phyloP scores from a whole-genome alignment of 768 basidiomycete species.

The Lactifluus hygrophoroides region DNA sequence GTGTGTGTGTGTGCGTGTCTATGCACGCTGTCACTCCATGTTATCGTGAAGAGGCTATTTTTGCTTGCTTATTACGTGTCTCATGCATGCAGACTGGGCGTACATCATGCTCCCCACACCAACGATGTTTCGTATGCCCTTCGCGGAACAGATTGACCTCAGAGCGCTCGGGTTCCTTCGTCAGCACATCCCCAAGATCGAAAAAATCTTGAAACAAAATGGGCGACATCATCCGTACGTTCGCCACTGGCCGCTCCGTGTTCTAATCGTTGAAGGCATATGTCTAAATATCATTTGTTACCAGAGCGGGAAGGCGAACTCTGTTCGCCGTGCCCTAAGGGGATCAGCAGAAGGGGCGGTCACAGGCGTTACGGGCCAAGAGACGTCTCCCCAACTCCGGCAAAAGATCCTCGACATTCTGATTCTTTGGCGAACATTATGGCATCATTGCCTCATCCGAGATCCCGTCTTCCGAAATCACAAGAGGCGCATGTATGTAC shows the following conservation, averaged over 20 bases:
- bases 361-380: background rate
- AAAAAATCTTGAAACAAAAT: background rate
- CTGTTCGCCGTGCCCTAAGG: background rate
- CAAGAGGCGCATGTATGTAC: background rate
- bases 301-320: background rate
- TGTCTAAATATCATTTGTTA: background rate
- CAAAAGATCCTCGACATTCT: background rate
- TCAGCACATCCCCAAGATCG: background rate
- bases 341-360: background rate
- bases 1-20: too few relatives aligned
- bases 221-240: background rate
- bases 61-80: too few relatives aligned
- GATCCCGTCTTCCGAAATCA: background rate
- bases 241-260: background rate
- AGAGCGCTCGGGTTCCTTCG: background rate
- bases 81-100: constrained; percentile 5
- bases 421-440: background rate
- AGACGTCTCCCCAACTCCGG: background rate
- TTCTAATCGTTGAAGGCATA: too few relatives aligned
- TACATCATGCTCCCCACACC: background rate
- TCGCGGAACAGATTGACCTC: background rate
- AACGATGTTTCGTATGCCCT: background rate
- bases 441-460: background rate
- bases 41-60: too few relatives aligned
- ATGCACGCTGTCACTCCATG: too few relatives aligned